Base-by-base conservation (phyloP, 1,284 basidiomycete species). In the Omphalotus olearius region DNA sequence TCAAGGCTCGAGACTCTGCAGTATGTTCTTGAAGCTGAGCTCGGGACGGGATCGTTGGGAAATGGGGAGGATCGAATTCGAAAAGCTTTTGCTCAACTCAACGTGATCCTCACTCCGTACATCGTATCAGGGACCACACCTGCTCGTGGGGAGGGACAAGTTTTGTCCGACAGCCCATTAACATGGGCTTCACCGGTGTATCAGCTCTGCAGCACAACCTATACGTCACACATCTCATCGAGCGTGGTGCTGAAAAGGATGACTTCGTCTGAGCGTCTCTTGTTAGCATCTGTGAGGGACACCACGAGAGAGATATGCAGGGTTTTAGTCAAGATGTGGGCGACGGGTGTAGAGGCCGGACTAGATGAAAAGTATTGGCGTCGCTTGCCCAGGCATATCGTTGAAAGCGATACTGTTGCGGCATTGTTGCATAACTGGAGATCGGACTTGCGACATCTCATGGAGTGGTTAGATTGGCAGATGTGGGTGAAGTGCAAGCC, bases 291-390 rank as follows among this genome's bases (percentile, higher is more conserved):
- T 2, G 55, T 72, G 7, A 65, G 68, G 44, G 68, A 61, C 2
- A 70, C 69, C 0, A 64, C 53, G 1, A 66, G 59, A 23, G 76
- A 79, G 59, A 76, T 80, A 18, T 80, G 78, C 52, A 66, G 74
- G 0, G 67, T 73, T 5, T 43, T 74, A 41, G 70, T 69, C 1
- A 65, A 62, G 28, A 64, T 79, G 57, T 81, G 78, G 76, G 65
- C 65, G 3, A 57, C 67, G 35, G 69, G 70, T 20, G 62, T 73
- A 28, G 59, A 59, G 37, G 52, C 62, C 6, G 64, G 73, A n/a
- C 33, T 74, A 4, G 67, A 67, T 35, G 25, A 16, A 25, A 38
- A 46, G 7, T 20, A 45, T 17, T 45, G 47, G 38, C 20, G 36
- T 43, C 51, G 55, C 6, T 47, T 42, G 10, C 28, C 18, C 9